Evolutionary conservation across 2,329 filamentous ascomycete species (phyloP).

Genomic region (Aspergillus sp.): DNA sequence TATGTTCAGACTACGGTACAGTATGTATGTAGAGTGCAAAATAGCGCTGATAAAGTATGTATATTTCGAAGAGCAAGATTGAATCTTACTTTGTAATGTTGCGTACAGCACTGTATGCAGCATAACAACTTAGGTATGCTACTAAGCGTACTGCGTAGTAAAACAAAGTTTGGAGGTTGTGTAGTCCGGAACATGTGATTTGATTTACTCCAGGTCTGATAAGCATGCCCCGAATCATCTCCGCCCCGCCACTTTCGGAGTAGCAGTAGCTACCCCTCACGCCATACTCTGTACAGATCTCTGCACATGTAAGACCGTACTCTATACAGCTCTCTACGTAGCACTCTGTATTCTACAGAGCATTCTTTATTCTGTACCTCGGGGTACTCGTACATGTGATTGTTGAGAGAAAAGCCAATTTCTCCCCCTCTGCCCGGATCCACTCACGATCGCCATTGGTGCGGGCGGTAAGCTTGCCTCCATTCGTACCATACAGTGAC

Average conservation of each 20-base stretch:
- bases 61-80: too few species aligned
- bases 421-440: background rate
- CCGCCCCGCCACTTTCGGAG: background rate
- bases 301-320: background rate
- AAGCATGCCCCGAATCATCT: conserved; percentile 2
- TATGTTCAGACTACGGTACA: background rate
- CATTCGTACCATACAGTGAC: background rate
- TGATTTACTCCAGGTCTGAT: background rate
- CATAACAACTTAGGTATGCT: too few species aligned
- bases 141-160: too few species aligned
- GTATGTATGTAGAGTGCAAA: too few species aligned
- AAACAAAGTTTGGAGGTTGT: too few species aligned
- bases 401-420: background rate
- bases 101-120: too few species aligned
- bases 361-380: background rate
- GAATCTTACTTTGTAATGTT: too few species aligned
- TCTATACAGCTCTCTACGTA: too few species aligned
- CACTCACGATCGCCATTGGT: background rate
- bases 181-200: background rate
- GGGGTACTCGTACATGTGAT: background rate
- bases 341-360: background rate
- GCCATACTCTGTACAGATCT: background rate
- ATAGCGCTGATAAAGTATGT: too few species aligned
- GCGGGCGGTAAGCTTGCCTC: background rate
- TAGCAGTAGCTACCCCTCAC: too few species aligned